Base-by-base conservation (phyloP, 306 rosid species). In the Rubus idaeus region DNA sequence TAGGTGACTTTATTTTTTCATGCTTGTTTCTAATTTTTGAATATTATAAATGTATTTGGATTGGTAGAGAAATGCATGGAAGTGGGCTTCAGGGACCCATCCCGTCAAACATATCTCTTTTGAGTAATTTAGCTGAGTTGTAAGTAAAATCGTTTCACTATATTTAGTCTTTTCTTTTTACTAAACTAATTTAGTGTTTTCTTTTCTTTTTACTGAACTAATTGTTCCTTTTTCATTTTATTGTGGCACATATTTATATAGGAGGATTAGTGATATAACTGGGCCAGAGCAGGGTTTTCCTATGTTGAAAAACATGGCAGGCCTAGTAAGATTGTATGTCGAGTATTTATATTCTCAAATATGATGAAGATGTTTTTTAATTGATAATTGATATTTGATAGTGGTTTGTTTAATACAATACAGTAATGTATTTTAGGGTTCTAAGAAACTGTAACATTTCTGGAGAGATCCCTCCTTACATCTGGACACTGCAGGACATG, bases 1-100 rank as follows among this genome's bases (percentile, higher is more conserved):
- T 13, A 53, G 64, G 53, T 47, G 47, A 53, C 4, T 40, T 35
- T 26, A 45, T 58, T 37, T 39, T 73, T 75, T 71, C 45, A 39
- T 4, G 10, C 44, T 37, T 67, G 21, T 58, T 23, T 68, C 44
- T 70, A 35, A 0, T 30, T 57, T 67, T 58, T 75, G 23, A 60
- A 50, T 47, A 5, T 47, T 76, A 6, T 44, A 14, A 21, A 47
- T 86, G 35, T 79, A 75, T 74, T 67, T 79, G 55, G 74, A 67
- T 84, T 30, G 85, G 84, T 50, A 94, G 98, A 86, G 91, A 91
- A 75, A 85, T 94, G 83, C 90, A 84, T 81, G 97, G 85, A 42
- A 91, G 95, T 85, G 98, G 98, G 88, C 88, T 94, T 77, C 85
- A 83, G 75, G 98, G 98, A 76, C 95, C 95, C 62, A 90, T 90